Conservation (phyloP, 768 basidiomycete genomes). For the Lactarius evosmus region DNA sequence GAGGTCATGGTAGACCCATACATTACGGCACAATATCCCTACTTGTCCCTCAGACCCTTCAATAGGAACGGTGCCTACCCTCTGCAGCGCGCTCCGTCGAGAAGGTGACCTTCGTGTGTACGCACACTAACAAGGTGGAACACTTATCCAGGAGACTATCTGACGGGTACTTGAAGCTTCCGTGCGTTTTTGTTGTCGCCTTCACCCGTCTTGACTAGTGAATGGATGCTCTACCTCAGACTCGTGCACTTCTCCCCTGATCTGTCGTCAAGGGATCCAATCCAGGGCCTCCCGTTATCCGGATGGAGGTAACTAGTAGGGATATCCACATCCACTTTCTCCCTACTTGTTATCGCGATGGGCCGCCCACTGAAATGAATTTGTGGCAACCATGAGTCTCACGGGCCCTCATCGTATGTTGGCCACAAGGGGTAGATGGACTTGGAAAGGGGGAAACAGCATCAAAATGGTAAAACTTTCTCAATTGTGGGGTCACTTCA, state of each 20-base stretch:
- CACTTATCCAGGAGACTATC: background rate
- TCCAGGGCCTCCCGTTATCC: background rate
- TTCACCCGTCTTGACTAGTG: background rate
- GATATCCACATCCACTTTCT: background rate
- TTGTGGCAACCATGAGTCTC: background rate
- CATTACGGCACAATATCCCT: constrained; percentile 18
- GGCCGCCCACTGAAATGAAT: background rate
- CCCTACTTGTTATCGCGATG: background rate
- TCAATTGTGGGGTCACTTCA: background rate
- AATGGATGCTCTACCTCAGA: background rate
- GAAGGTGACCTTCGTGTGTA: background rate
- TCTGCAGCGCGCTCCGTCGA: background rate
- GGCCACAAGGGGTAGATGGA: background rate
- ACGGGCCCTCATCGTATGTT: background rate
- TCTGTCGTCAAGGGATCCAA: constrained; percentile 11
- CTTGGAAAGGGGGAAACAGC: background rate
- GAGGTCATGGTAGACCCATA: constrained; percentile 10
- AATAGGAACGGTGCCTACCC: constrained; percentile 9
- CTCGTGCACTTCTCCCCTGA: constrained; percentile 4
- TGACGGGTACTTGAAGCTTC: background rate
- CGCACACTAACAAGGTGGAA: background rate
- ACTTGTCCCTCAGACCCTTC: background rate
- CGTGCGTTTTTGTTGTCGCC: background rate
- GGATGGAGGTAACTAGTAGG: background rate
- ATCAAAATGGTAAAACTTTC: background rate